Conservation (phyloP, 768 basidiomycete species). For the Russula earlei region DNA sequence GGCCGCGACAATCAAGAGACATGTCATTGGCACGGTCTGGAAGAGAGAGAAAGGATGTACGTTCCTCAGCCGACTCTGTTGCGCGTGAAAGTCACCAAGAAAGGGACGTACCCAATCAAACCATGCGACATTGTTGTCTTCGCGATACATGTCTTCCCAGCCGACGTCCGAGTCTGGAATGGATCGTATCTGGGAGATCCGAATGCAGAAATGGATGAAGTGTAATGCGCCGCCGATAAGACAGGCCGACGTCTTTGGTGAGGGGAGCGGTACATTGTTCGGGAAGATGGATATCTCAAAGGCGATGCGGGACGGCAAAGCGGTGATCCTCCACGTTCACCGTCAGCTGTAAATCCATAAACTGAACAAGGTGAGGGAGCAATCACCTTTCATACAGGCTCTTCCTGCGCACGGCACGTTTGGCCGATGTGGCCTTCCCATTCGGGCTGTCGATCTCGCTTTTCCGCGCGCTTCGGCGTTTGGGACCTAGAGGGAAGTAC, state of each 20-base stretch:
- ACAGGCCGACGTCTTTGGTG: slow-evolving; percentile 54
- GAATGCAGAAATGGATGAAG: slow-evolving; percentile 54
- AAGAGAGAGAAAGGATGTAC: background rate
- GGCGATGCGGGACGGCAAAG: slow-evolving; percentile 60
- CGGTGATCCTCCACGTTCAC: slow-evolving; percentile 38
- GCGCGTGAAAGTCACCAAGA: background rate
- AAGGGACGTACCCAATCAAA: slow-evolving; percentile 63
- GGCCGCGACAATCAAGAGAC: slow-evolving; percentile 45
- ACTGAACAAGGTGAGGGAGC: background rate
- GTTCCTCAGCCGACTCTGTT: background rate
- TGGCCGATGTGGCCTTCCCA: slow-evolving; percentile 33
- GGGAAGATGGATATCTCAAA: slow-evolving; percentile 79
- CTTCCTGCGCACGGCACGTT: slow-evolving; percentile 55
- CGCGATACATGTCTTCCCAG: slow-evolving; percentile 73
- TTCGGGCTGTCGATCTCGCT: slow-evolving; percentile 26
- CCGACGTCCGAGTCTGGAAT: slow-evolving; percentile 59
- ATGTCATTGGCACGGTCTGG: slow-evolving; percentile 57
- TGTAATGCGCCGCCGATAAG: slow-evolving; percentile 59
- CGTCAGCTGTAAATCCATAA: slow-evolving; percentile 2
- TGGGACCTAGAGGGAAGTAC: slow-evolving; percentile 51
- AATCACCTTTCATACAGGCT: slow-evolving; percentile 51
- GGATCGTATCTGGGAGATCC: slow-evolving; percentile 46
- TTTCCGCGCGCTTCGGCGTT: slow-evolving; percentile 34
- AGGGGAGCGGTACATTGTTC: slow-evolving; percentile 67
- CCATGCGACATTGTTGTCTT: slow-evolving; percentile 55